Percentiles rank a stretch among this genome's conserved stretches.
These are phyloP conservation scores for Adansonia madagascariensis DNA, from an alignment of 441 rosid species.

Conservation along the genomic window DNA sequence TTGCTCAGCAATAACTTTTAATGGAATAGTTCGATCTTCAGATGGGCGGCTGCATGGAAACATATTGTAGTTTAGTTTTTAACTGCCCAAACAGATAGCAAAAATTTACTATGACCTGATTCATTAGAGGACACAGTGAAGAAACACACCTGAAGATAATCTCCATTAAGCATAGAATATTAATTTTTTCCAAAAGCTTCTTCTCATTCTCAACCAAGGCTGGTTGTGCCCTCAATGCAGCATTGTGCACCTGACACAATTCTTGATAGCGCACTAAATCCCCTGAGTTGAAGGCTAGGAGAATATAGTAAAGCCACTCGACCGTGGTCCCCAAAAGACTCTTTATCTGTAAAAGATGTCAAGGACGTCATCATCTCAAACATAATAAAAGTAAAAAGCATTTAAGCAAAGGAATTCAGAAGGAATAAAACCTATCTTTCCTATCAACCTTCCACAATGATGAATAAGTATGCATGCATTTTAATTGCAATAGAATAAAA, in stretches of 20 bases:
- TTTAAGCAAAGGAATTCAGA: not conserved
- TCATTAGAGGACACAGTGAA: constrained; percentile 23
- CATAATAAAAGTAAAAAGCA: constrained; percentile 13
- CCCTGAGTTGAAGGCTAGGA: constrained; percentile 89
- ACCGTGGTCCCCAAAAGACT: constrained; percentile 83
- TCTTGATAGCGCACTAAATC: constrained; percentile 86
- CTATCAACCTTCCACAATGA: not conserved
- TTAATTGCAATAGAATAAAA: not conserved
- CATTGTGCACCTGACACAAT: constrained; percentile 76
- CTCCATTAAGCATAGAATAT: constrained; percentile 96
- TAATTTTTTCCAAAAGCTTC: constrained; percentile 87
- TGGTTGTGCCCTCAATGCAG: constrained; percentile 85
- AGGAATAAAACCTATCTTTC: constrained; percentile 12
- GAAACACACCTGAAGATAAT: constrained; percentile 83
- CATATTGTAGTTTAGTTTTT: constrained; percentile 17
- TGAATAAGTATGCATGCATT: not conserved
- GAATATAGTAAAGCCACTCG: constrained; percentile 93
- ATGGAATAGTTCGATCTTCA: constrained; percentile 87
- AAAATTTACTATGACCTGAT: not conserved
- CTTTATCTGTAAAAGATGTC: constrained; percentile 60
- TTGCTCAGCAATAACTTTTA: constrained; percentile 76
- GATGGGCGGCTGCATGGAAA: constrained; percentile 78
- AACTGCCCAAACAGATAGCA: not conserved
- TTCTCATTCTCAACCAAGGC: constrained; percentile 88
- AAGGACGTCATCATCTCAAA: constrained; percentile 22